phyloP scores from a whole-genome alignment of 257 asterid species.

The Solanum tarapatanum region DNA sequence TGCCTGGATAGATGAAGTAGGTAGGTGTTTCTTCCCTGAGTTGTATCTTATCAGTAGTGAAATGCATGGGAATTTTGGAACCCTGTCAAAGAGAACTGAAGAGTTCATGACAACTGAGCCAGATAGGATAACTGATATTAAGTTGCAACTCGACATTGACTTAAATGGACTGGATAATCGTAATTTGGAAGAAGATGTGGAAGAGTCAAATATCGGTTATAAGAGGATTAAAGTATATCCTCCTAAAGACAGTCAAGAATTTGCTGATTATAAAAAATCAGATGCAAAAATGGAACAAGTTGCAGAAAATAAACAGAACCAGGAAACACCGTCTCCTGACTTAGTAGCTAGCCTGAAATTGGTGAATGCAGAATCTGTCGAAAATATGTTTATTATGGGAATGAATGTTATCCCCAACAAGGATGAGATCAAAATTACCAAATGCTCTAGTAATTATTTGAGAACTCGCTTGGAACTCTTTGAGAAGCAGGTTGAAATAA shows the following conservation, averaged over 20 bases:
- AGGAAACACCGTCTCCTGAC: constrained; percentile 4
- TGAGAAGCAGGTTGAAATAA: constrained; percentile 62
- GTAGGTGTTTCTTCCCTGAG: constrained; percentile 65
- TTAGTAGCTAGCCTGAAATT: constrained; percentile 8
- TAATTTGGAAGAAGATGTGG: constrained; percentile 43
- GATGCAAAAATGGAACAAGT: constrained; percentile 19
- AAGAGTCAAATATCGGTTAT: constrained; percentile 49
- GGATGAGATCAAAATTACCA: constrained; percentile 30
- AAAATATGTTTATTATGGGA: constrained; percentile 41
- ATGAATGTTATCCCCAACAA: constrained; percentile 17
- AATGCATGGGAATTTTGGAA: constrained; percentile 1
- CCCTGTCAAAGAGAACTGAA: constrained; percentile 16
- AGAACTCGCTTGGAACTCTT: constrained; percentile 55
- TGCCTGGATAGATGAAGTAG: constrained; percentile 85
- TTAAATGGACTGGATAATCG: constrained; percentile 39
- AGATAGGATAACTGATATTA: constrained; percentile 30
- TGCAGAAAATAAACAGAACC: constrained; percentile 18
- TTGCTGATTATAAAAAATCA: constrained; percentile 16
- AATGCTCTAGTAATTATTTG: constrained; percentile 23
- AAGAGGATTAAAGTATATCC: constrained; percentile 21
- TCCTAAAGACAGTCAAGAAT: constrained; percentile 13
- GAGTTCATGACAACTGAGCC: constrained; percentile 15
- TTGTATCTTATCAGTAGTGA: constrained; percentile 27
- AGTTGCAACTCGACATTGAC: constrained; percentile 61
- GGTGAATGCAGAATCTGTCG: constrained; percentile 27